Conservation (phyloP, 192 early-diverging fungal species). For the Dimargaris cristalligena region DNA sequence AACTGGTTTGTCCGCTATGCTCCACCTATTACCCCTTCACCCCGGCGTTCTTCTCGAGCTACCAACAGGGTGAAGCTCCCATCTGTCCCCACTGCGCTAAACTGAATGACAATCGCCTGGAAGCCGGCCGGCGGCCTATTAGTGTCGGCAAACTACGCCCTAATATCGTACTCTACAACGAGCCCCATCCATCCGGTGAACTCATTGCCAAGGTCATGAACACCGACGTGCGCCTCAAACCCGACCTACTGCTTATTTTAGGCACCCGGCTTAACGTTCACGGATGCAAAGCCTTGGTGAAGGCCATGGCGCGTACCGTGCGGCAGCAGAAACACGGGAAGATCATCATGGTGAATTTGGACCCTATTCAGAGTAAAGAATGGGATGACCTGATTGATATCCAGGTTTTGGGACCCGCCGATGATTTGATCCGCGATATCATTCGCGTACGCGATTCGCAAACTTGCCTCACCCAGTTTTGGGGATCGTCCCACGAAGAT, state of each 20-base stretch:
- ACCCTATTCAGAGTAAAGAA: slow-evolving; percentile 40
- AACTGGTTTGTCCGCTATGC: slow-evolving; percentile 37
- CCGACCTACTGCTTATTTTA: slow-evolving; percentile 73
- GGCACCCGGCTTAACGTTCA: slow-evolving; percentile 76
- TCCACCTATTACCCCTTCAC: slow-evolving; percentile 19
- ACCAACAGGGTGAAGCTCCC: slow-evolving; percentile 8
- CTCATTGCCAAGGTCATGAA: slow-evolving; percentile 39
- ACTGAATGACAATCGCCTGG: slow-evolving; percentile 8
- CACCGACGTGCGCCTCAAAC: slow-evolving; percentile 35
- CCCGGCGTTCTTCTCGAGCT: slow-evolving; percentile 3
- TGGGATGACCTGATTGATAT: slow-evolving; percentile 73
- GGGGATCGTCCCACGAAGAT: too few relatives aligned
- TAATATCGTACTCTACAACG: slow-evolving; percentile 45
- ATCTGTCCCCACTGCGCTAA: slow-evolving; percentile 6
- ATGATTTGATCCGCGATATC: slow-evolving; percentile 22
- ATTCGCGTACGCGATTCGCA: slow-evolving; percentile 11
- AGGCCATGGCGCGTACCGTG: slow-evolving; percentile 42
- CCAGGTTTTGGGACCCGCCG: slow-evolving; percentile 47
- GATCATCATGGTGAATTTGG: slow-evolving; percentile 64
- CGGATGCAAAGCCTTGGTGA: slow-evolving; percentile 59
- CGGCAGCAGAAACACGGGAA: slow-evolving; percentile 33
- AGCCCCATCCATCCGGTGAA: slow-evolving; percentile 53
- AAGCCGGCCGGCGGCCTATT: slow-evolving; percentile 26
- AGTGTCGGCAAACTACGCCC: slow-evolving; percentile 33
- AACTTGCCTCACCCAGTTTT: slow-evolving; percentile 10